These are phyloP conservation scores for Cladosporium sp. DNA, from an alignment of 2,329 filamentous ascomycete genomes.

Conservation along the genomic window DNA sequence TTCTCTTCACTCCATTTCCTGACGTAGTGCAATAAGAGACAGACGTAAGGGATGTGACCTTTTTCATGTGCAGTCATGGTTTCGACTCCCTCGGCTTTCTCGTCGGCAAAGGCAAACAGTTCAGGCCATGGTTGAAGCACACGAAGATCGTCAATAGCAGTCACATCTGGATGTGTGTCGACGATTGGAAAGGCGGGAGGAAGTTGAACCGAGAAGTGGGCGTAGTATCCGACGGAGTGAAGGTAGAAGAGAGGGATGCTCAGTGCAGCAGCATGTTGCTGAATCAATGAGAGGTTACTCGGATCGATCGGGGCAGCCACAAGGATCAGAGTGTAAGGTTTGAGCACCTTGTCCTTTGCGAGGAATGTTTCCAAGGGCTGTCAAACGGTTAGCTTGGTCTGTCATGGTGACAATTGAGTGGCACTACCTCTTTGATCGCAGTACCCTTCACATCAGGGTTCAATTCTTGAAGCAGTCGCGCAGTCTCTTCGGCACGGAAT, in stretches of 20 bases:
- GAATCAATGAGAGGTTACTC: slow-evolving; percentile 47
- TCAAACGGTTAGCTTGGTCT: slow-evolving; percentile 29
- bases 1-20: slow-evolving; percentile 72
- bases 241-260: slow-evolving; percentile 73
- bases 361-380: slow-evolving; percentile 44
- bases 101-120: slow-evolving; percentile 60
- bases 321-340: slow-evolving; percentile 56
- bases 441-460: slow-evolving; percentile 87
- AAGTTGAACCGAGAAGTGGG: slow-evolving; percentile 75
- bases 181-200: slow-evolving; percentile 84
- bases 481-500: slow-evolving; percentile 71
- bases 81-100: slow-evolving; percentile 56
- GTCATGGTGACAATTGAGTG: slow-evolving; percentile 20
- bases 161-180: slow-evolving; percentile 89
- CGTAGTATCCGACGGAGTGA: slow-evolving; percentile 89
- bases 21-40: slow-evolving; percentile 76
- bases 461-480: slow-evolving; percentile 73
- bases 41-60: slow-evolving; percentile 84
- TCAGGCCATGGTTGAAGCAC: slow-evolving; percentile 83
- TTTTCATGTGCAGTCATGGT: slow-evolving; percentile 78
- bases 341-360: slow-evolving; percentile 35
- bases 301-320: slow-evolving; percentile 55
- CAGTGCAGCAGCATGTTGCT: slow-evolving; percentile 48
- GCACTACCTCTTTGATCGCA: slow-evolving; percentile 54
- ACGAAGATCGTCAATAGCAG: slow-evolving; percentile 77